Conservation (phyloP, 2,329 filamentous ascomycete genomes). For the Cadophora sp. region DNA sequence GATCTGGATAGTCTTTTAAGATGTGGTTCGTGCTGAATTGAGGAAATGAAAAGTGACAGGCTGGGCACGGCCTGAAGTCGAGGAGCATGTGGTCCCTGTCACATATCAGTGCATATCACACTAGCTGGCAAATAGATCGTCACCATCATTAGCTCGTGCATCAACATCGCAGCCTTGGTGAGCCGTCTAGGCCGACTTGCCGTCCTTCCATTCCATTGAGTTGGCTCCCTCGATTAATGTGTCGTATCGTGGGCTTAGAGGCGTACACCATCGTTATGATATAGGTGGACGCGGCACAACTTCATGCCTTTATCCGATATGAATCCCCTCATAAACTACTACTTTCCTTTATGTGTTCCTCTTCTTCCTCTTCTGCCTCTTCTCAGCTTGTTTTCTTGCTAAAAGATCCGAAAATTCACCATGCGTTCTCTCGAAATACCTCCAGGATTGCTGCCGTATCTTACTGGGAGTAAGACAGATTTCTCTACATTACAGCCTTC, state of each 20-base stretch:
- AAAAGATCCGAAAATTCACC: not conserved
- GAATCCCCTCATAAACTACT: not conserved
- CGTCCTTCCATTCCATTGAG: not conserved
- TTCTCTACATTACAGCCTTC: not conserved
- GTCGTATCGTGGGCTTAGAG: not conserved
- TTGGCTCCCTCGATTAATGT: not conserved
- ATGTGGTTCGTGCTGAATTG: constrained; percentile 6
- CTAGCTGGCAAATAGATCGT: not conserved
- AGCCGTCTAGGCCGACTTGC: not conserved
- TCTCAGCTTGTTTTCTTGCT: not conserved
- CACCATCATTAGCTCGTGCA: not conserved
- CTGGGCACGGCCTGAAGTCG: not conserved
- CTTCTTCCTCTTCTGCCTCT: not conserved
- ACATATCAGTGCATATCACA: constrained; percentile 5
- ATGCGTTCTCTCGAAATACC: constrained; percentile 1
- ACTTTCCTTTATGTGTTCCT: too few species aligned
- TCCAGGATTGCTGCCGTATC: not conserved
- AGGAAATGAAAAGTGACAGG: constrained; percentile 2
- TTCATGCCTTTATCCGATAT: constrained; percentile 4
- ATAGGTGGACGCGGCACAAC: constrained; percentile 5
- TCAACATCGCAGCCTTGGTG: not conserved
- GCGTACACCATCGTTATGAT: not conserved
- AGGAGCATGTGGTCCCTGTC: not conserved
- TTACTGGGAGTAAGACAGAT: constrained; percentile 2
- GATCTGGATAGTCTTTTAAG: constrained; percentile 1